A percentile compares a stretch with the other conserved stretches of the same genome.
Evolutionary conservation across 306 rosid species (phyloP).

Genomic region (Trifolium subterraneum): DNA sequence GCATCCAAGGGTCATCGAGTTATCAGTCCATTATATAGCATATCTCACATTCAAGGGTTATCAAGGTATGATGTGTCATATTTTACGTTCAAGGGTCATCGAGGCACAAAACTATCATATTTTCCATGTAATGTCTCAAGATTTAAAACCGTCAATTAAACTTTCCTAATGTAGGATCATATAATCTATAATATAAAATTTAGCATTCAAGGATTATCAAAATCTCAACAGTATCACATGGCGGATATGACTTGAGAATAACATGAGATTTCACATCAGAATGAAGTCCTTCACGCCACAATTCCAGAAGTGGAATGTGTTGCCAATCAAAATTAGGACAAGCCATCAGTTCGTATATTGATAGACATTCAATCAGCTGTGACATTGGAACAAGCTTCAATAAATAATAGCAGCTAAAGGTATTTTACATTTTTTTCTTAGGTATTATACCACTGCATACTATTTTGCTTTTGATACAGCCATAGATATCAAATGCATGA

Average conservation of each 20-base stretch:
- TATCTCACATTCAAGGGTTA: too few relatives aligned
- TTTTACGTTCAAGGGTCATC: too few relatives aligned
- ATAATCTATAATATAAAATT: too few relatives aligned
- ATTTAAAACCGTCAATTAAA: too few relatives aligned
- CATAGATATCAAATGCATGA: slow-evolving; percentile 26
- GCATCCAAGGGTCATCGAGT: too few relatives aligned
- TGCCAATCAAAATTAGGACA: slow-evolving; percentile 72
- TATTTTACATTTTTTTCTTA: slow-evolving; percentile 8
- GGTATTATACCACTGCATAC: slow-evolving; percentile 1
- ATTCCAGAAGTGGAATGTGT: slow-evolving; percentile 68
- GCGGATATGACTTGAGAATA: slow-evolving; percentile 79
- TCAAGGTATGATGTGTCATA: too few relatives aligned
- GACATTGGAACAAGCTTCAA: slow-evolving; percentile 45
- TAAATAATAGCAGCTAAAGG: slow-evolving; percentile 21
- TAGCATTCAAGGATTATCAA: too few relatives aligned
- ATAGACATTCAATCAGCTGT: slow-evolving; percentile 95
- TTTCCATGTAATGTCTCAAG: too few relatives aligned
- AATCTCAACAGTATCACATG: slow-evolving; percentile 61
- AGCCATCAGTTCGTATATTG: slow-evolving; percentile 85
- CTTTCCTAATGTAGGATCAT: too few relatives aligned
- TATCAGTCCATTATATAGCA: too few relatives aligned
- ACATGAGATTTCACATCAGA: slow-evolving; percentile 59
- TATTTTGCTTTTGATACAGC: slow-evolving; percentile 1
- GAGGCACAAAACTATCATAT: too few relatives aligned
- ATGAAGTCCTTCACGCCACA: slow-evolving; percentile 74